Percentiles rank a stretch among this genome's conserved stretches.
Evolutionary conservation across 176 grass and related monocot species (phyloP).

Genomic region (Zea luxurians): DNA sequence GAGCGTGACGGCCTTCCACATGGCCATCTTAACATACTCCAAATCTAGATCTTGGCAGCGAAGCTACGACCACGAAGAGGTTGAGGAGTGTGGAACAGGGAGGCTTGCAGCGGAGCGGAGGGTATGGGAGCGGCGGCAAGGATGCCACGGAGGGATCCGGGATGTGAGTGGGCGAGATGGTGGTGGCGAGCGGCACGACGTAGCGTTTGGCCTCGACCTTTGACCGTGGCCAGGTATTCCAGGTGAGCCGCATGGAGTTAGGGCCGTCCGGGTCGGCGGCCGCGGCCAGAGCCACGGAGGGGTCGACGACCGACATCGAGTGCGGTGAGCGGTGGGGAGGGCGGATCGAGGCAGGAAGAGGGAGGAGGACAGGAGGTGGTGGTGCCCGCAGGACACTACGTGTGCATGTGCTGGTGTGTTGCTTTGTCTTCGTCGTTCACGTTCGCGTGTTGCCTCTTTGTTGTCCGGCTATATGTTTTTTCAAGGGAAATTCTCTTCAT

Average conservation of each 20-base stretch:
- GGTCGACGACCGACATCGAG: constrained; percentile 38
- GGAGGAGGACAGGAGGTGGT: background rate
- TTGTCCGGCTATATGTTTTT: background rate
- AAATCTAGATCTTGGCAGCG: constrained; percentile 99
- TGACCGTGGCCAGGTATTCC: constrained; percentile 87
- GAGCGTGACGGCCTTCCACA: constrained; percentile 77
- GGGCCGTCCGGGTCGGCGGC: constrained; percentile 64
- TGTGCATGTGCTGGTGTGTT: background rate
- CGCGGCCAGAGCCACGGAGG: constrained; percentile 5
- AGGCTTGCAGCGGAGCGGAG: constrained; percentile 86
- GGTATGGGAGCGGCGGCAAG: constrained; percentile 65
- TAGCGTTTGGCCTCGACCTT: constrained; percentile 97
- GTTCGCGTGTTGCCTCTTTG: background rate
- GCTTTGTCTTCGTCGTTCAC: background rate
- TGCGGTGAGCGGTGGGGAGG: constrained; percentile 15
- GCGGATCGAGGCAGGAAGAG: constrained; percentile 26
- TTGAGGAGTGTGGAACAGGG: constrained; percentile 80
- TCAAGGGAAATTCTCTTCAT: too few species aligned
- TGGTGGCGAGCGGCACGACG: constrained; percentile 77
- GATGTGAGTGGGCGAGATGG: constrained; percentile 57
- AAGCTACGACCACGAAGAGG: constrained; percentile 88
- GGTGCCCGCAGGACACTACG: constrained; percentile 10
- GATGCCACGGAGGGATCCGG: constrained; percentile 51
- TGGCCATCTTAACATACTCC: constrained; percentile 76
- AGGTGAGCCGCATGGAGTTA: constrained; percentile 81